phyloP scores from a whole-genome alignment of 352 stramenopile genomes.

The Globisporangium okanoganense region DNA sequence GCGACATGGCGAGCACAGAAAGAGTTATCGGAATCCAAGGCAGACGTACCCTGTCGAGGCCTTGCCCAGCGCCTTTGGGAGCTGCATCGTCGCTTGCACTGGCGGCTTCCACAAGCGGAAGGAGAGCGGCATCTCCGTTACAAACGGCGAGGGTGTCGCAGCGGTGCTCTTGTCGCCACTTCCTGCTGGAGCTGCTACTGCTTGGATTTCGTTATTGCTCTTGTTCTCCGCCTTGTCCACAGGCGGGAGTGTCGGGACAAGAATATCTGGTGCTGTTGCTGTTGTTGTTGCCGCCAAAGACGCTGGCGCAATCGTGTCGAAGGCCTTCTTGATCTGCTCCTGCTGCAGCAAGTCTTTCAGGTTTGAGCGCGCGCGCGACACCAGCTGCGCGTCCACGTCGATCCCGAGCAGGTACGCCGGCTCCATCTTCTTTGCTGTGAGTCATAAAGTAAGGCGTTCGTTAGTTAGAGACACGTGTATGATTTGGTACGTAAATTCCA shows the following conservation, averaged over 20 bases:
- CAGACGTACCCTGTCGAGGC: conserved; percentile 40
- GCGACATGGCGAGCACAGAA: not conserved
- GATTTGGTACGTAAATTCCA: too few relatives aligned
- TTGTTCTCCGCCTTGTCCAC: not conserved
- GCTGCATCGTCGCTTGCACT: conserved; percentile 20
- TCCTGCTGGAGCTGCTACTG: conserved; percentile 3
- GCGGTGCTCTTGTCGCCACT: conserved; percentile 6
- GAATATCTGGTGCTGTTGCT: not conserved
- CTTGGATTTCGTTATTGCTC: not conserved
- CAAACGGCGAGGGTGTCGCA: conserved; percentile 16
- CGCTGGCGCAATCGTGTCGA: conserved; percentile 32
- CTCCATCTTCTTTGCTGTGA: conserved; percentile 39
- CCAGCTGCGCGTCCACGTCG: conserved; percentile 66
- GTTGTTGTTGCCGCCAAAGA: not conserved
- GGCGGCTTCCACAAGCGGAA: conserved; percentile 70
- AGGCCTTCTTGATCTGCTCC: conserved; percentile 50
- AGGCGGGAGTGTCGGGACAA: not conserved
- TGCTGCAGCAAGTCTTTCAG: conserved; percentile 65
- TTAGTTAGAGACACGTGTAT: not conserved
- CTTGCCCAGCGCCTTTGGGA: conserved; percentile 49
- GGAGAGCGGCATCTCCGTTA: conserved; percentile 51
- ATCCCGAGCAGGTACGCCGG: conserved; percentile 63
- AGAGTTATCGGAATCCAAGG: too few relatives aligned
- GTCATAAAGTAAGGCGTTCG: not conserved
- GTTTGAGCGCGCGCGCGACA: conserved; percentile 53